These are phyloP conservation scores for Cucurbita ficifolia DNA, from an alignment of 306 rosid species.

Conservation along the genomic window DNA sequence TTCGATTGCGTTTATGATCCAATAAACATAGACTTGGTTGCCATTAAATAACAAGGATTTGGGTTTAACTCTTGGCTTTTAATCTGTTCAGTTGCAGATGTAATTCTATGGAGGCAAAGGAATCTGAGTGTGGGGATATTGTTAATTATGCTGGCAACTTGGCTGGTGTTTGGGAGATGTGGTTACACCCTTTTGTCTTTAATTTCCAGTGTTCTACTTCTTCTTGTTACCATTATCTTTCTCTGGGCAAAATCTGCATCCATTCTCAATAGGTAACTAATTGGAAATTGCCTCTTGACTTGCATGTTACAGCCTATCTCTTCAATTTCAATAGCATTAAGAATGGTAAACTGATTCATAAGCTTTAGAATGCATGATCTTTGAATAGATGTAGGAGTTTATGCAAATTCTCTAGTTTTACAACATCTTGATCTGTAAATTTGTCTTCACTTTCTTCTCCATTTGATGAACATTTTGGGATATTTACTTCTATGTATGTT, in stretches of 20 bases:
- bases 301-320: background rate
- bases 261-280: slow-evolving; percentile 68
- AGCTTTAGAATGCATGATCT: background rate
- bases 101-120: slow-evolving; percentile 74
- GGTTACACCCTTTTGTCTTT: slow-evolving; percentile 85
- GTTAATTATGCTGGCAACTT: slow-evolving; percentile 41
- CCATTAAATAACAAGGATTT: background rate
- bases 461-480: background rate
- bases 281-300: background rate
- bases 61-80: slow-evolving; percentile 9
- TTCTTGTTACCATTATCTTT: slow-evolving; percentile 67
- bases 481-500: background rate
- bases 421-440: background rate
- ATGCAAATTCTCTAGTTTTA: background rate
- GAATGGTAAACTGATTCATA: background rate
- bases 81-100: slow-evolving; percentile 66
- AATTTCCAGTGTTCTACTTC: slow-evolving; percentile 77
- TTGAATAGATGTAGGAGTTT: background rate
- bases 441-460: background rate
- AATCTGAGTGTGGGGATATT: slow-evolving; percentile 53
- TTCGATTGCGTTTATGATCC: background rate
- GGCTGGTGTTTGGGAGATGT: slow-evolving; percentile 90
- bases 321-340: background rate
- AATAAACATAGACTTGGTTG: background rate
- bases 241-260: slow-evolving; percentile 97